Evolutionary conservation across 257 asterid genomes (phyloP).

Genomic region (Rehmannia glutinosa): DNA sequence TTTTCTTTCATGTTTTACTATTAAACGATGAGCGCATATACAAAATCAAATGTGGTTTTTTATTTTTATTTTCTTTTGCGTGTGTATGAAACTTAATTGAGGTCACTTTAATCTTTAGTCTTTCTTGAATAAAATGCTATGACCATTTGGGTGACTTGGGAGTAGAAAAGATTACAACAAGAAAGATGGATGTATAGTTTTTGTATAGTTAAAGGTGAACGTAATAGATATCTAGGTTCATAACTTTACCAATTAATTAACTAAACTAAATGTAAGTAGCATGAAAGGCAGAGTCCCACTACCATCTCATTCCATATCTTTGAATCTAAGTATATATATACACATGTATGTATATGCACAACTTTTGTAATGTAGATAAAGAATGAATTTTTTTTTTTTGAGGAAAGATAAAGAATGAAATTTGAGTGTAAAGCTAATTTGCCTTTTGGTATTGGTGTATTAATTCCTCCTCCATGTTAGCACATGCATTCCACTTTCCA

Average conservation of each 20-base stretch:
- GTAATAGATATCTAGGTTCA: constrained; percentile 6
- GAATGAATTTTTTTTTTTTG: background rate
- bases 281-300: constrained; percentile 78
- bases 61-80: background rate
- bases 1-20: too few relatives aligned
- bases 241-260: background rate
- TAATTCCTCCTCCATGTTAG: constrained; percentile 51
- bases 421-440: constrained; percentile 48
- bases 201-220: background rate
- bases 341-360: too few relatives aligned
- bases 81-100: background rate
- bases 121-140: background rate
- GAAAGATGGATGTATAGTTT: background rate
- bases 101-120: constrained; percentile 16
- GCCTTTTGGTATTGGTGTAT: constrained; percentile 59
- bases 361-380: background rate
- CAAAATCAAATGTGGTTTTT: background rate
- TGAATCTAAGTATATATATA: constrained; percentile 9
- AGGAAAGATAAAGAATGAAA: constrained; percentile 13
- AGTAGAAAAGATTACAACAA: background rate
- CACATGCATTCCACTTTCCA: constrained; percentile 91
- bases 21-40: too few relatives aligned
- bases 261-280: constrained; percentile 21
- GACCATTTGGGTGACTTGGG: constrained; percentile 5
- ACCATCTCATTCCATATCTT: constrained; percentile 41